Base-by-base conservation (phyloP, 2,329 filamentous ascomycete genomes). In the Berkeleyomyces rouxiae region DNA sequence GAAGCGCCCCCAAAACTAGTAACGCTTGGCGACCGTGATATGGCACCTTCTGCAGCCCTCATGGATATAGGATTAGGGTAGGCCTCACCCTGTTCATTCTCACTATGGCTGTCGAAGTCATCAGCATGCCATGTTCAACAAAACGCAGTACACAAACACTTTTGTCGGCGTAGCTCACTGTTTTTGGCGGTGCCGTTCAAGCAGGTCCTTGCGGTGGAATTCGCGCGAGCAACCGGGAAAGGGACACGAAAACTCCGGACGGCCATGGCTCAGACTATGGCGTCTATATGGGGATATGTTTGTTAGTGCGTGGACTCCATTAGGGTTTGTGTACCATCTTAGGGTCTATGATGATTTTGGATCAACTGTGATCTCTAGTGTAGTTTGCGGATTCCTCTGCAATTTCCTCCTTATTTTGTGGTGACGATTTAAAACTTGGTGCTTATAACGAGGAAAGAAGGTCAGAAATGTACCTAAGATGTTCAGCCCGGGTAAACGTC, bases 401-500 rank as follows among this genome's bases (percentile, higher is more conserved):
- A 36, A 51, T 31, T 51, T 23, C 23, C 23, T 23, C 23, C 2
- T 23, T 23, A 23, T 23, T 23, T 23, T 23, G 23, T 23, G 23
- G 23, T 23, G 23, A 23, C 2, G 23, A 23, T 23, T 23, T 23
- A 23, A 23, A 23, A 23, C 23, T 61, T 37, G 16, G 59, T 43
- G 43, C 16, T 46, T 59, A 23, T 23, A 23, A 23, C 23, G 23
- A 23, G 23, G 10, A 23, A 70, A 43, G 7, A 39, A 11, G 40
- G 10, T 11, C 36, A 11, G 31, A 46, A 61, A 68, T 73, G 66
- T 69, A 84, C 81, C 80, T 80, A 49, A 84, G 71, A 71, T 84
- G 82, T 68, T 84, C 82, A 39, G 82, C 82, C 68, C 82, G 75
- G 10, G 81, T 83, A 66, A 84, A 84, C 1, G 79, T 83, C 82